Conservation (phyloP, 805 yeast species). For the Pichia rugopelliculosa region DNA sequence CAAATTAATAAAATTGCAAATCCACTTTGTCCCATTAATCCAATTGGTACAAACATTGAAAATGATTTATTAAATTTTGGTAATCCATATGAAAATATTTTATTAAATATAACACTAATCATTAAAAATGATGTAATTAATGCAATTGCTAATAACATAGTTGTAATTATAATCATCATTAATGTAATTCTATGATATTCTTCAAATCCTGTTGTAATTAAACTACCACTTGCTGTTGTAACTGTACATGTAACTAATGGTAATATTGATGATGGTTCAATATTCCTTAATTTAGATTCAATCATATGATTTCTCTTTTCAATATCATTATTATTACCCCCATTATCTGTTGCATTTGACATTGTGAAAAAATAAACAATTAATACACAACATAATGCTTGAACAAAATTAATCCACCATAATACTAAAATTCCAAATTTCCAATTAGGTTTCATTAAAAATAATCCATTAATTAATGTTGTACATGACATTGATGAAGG, state of each 20-base stretch:
- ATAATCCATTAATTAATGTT: slow-evolving; percentile 55
- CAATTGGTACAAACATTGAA: slow-evolving; percentile 71
- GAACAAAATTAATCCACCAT: slow-evolving; percentile 64
- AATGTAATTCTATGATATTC: slow-evolving; percentile 17
- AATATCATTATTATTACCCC: too few species aligned
- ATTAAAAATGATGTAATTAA: slow-evolving; percentile 26
- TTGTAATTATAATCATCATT: slow-evolving; percentile 46
- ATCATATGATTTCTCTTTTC: slow-evolving; percentile 19
- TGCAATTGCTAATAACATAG: slow-evolving; percentile 65
- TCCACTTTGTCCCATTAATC: slow-evolving; percentile 82
- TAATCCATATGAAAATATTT: slow-evolving; percentile 47
- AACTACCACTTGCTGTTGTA: slow-evolving; percentile 61
- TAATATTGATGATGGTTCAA: slow-evolving; percentile 55
- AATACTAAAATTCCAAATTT: slow-evolving; percentile 47
- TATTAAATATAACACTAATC: slow-evolving; percentile 56
- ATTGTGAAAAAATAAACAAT: slow-evolving; percentile 47
- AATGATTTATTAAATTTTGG: slow-evolving; percentile 51
- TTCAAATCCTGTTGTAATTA: slow-evolving; percentile 36
- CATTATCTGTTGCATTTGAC: slow-evolving; percentile 6
- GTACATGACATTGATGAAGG: slow-evolving; percentile 75
- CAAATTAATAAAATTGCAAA: slow-evolving; percentile 44
- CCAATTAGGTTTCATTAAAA: slow-evolving; percentile 35
- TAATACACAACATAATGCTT: slow-evolving; percentile 56
- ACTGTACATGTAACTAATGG: slow-evolving; percentile 82
- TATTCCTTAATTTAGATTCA: slow-evolving; percentile 28